These are phyloP conservation scores for Platanus orientalis DNA, from an alignment of 164 flowering plant genomes.

Conservation along the genomic window DNA sequence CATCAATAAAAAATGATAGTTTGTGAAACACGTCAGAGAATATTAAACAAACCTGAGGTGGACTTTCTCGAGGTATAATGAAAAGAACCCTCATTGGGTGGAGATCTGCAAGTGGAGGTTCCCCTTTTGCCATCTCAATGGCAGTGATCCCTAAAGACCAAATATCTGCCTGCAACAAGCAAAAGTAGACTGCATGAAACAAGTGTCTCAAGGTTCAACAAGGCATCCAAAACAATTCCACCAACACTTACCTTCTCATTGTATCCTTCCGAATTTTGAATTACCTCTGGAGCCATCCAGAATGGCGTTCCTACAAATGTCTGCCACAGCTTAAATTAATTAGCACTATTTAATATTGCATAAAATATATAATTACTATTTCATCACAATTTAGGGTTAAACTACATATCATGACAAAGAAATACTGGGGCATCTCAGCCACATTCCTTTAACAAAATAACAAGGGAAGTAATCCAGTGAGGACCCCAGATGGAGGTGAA, in stretches of 20 bases:
- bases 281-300: conserved; percentile 99
- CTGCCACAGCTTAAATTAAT: conserved; percentile 42
- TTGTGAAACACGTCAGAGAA: conserved; percentile 2
- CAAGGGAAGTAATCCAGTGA: background rate
- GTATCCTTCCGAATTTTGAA: conserved; percentile 95
- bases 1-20: background rate
- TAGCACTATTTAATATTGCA: conserved; percentile 10
- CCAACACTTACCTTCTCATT: conserved; percentile 73
- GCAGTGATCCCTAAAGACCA: conserved; percentile 99
- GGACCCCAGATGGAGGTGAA: too few relatives aligned
- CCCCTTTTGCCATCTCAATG: conserved; percentile 99
- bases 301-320: conserved; percentile 99
- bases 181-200: conserved; percentile 11
- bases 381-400: background rate
- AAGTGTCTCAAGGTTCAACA: conserved; percentile 5
- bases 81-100: conserved; percentile 99
- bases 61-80: conserved; percentile 96
- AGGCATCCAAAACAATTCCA: background rate
- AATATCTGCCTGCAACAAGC: conserved; percentile 83
- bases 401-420: background rate
- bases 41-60: conserved; percentile 75
- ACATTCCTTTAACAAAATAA: background rate
- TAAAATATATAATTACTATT: background rate
- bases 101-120: conserved; percentile 97
- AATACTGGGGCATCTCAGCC: background rate